A percentile compares a stretch with the other conserved stretches of the same genome.
Evolutionary conservation across 2,329 filamentous ascomycete genomes (phyloP).

Genomic region (Trichophyton verrucosum): DNA sequence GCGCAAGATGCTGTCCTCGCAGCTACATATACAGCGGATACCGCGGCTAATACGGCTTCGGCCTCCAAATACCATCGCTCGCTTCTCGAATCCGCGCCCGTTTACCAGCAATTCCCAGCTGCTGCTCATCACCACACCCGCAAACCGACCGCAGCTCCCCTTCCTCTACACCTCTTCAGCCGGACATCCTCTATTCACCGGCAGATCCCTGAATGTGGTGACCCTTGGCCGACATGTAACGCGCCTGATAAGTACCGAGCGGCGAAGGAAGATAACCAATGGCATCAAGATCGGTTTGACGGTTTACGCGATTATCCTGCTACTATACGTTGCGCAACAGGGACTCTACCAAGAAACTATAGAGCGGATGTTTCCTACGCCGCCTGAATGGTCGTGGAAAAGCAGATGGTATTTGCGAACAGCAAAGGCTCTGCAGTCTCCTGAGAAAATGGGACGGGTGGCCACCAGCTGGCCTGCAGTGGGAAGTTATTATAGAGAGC

Average conservation of each 20-base stretch:
- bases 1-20: slow-evolving; percentile 24
- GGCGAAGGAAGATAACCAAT: slow-evolving; percentile 56
- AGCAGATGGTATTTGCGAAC: slow-evolving; percentile 57
- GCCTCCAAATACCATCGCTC: slow-evolving; percentile 17
- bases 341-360: slow-evolving; percentile 60
- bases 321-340: slow-evolving; percentile 49
- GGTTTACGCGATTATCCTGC: slow-evolving; percentile 54
- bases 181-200: slow-evolving; percentile 23
- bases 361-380: slow-evolving; percentile 67
- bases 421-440: slow-evolving; percentile 48
- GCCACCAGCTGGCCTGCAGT: slow-evolving; percentile 58
- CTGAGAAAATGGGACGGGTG: slow-evolving; percentile 34
- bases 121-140: slow-evolving; percentile 35
- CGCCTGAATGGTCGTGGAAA: slow-evolving; percentile 64
- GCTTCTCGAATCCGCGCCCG: slow-evolving; percentile 28
- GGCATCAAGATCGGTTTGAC: slow-evolving; percentile 59
- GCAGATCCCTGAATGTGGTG: slow-evolving; percentile 1
- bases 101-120: slow-evolving; percentile 48
- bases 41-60: slow-evolving; percentile 26
- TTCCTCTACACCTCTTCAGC: slow-evolving; percentile 49
- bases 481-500: slow-evolving; percentile 46
- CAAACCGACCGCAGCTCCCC: slow-evolving; percentile 48
- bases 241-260: slow-evolving; percentile 46
- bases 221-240: slow-evolving; percentile 29
- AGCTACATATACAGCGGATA: slow-evolving; percentile 29